Conservation (phyloP, 176 grass and related monocot genomes). For the Oryza longistaminata region DNA sequence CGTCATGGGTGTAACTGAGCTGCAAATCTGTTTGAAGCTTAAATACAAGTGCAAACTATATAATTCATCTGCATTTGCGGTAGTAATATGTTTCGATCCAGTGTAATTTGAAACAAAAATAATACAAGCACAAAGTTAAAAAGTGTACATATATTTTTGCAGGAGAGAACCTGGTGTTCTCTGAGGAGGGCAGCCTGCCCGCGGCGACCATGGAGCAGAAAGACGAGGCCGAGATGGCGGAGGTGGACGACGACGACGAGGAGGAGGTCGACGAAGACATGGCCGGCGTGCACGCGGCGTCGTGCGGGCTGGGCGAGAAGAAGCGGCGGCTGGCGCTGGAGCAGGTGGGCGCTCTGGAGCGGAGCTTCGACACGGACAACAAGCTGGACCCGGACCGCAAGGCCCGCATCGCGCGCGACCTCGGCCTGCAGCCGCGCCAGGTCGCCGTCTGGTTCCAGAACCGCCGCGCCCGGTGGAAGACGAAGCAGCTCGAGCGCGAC, state of each 20-base stretch:
- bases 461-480: constrained; percentile 93
- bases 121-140: background rate
- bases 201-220: constrained; percentile 42
- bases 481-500: constrained; percentile 88
- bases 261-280: constrained; percentile 27
- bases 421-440: constrained; percentile 84
- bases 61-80: constrained; percentile 7
- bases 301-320: constrained; percentile 57
- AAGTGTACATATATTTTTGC: background rate
- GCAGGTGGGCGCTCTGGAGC: constrained; percentile 64
- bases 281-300: background rate
- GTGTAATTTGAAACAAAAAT: background rate
- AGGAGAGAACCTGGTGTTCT: constrained; percentile 40
- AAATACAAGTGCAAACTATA: background rate
- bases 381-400: constrained; percentile 74
- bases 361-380: constrained; percentile 65
- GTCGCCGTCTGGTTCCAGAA: constrained; percentile 99
- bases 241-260: constrained; percentile 38
- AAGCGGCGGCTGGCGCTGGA: constrained; percentile 53
- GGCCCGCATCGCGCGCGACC: constrained; percentile 67
- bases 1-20: constrained; percentile 5
- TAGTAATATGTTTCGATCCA: background rate
- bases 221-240: constrained; percentile 37
- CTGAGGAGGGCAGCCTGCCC: constrained; percentile 1
- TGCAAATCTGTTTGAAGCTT: background rate